Evolutionary conservation across 78 protist species (phyloP).

Genomic region (Polysphondylium violaceum): DNA sequence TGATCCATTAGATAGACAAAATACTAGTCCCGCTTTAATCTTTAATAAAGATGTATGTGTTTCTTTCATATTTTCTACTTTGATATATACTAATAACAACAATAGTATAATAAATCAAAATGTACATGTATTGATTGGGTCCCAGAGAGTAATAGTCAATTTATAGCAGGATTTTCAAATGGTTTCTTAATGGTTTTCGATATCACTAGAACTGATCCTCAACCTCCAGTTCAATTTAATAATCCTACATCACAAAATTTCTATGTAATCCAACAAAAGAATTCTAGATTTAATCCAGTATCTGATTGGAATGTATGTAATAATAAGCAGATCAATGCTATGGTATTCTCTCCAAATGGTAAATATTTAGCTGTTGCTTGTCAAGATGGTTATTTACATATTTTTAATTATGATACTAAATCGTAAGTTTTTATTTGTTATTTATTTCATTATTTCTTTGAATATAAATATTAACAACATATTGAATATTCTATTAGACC

Average conservation of each 20-base stretch:
- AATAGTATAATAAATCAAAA: background rate
- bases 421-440: background rate
- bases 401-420: constrained; percentile 23
- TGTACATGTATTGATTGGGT: constrained; percentile 78
- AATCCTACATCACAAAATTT: background rate
- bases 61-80: background rate
- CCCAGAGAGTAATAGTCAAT: constrained; percentile 27
- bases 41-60: constrained; percentile 21
- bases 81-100: background rate
- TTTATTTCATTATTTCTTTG: background rate
- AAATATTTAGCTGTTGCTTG: constrained; percentile 58
- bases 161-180: constrained; percentile 56
- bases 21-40: background rate
- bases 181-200: constrained; percentile 59
- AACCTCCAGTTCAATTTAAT: background rate
- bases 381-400: constrained; percentile 64
- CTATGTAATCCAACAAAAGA: background rate
- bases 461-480: background rate
- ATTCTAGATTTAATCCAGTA: constrained; percentile 24
- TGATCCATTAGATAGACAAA: constrained; percentile 10
- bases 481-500: background rate
- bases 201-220: constrained; percentile 8
- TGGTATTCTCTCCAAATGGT: constrained; percentile 72
- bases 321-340: constrained; percentile 1
- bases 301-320: background rate